Conservation (phyloP, 352 stramenopile species). For the Pythium sp. region DNA sequence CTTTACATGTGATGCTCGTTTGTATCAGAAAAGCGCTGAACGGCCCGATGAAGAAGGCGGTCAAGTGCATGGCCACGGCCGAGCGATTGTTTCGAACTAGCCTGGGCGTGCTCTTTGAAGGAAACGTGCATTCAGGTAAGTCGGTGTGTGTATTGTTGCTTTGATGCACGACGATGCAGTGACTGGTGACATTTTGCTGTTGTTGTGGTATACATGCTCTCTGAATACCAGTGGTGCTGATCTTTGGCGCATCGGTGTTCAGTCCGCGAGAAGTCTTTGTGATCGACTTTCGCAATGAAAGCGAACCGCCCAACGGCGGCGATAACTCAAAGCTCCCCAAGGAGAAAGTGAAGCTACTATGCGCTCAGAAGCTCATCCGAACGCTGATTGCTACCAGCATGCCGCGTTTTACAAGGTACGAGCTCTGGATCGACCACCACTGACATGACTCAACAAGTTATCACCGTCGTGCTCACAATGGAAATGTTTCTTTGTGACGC, state of each 20-base stretch:
- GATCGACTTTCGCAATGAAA: slow-evolving; percentile 37
- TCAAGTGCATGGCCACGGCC: slow-evolving; percentile 38
- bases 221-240: slow-evolving; percentile 40
- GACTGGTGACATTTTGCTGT: slow-evolving; percentile 2
- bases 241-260: slow-evolving; percentile 55
- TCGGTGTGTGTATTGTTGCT: neutral
- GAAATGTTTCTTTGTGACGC: slow-evolving; percentile 3
- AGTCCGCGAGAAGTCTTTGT: slow-evolving; percentile 52
- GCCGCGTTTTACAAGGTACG: slow-evolving; percentile 17
- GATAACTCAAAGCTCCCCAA: slow-evolving; percentile 13
- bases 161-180: neutral
- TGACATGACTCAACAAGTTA: neutral
- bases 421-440: neutral
- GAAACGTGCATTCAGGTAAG: slow-evolving; percentile 29
- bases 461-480: neutral
- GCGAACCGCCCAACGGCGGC: neutral
- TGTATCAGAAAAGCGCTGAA: slow-evolving; percentile 22
- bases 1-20: neutral
- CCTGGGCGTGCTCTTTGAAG: slow-evolving; percentile 36
- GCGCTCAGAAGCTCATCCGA: slow-evolving; percentile 65
- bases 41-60: slow-evolving; percentile 43
- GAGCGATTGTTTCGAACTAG: slow-evolving; percentile 30
- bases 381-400: slow-evolving; percentile 33
- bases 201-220: neutral
- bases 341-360: slow-evolving; percentile 40